These are phyloP conservation scores for Trichoderma breve DNA, from an alignment of 2,329 filamentous ascomycete genomes.

Conservation along the genomic window DNA sequence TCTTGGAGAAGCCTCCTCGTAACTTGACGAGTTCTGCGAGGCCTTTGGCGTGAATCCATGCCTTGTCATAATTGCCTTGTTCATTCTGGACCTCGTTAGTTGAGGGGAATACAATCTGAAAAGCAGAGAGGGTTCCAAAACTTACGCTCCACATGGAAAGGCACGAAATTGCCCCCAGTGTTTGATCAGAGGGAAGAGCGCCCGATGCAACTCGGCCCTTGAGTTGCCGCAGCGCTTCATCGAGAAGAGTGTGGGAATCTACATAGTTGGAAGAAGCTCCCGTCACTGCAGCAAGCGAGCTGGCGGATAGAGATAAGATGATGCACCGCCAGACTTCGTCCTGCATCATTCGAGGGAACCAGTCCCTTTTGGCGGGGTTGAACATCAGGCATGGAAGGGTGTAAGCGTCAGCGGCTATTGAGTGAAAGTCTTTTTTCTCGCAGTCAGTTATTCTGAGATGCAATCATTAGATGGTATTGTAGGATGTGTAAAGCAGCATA, in stretches of 20 bases:
- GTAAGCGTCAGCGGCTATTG: constrained; percentile 5
- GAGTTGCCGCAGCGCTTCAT: constrained; percentile 5
- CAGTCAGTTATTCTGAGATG: not conserved
- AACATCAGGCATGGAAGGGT: constrained; percentile 7
- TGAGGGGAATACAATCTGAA: not conserved
- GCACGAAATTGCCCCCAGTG: not conserved
- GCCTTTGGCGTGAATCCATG: constrained; percentile 3
- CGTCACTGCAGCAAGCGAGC: not conserved
- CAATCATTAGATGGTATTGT: not conserved
- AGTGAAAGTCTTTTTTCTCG: not conserved
- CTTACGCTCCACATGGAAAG: constrained; percentile 14
- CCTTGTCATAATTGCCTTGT: not conserved
- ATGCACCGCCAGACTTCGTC: constrained; percentile 11
- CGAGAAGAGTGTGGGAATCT: not conserved
- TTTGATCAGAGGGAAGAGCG: constrained; percentile 8
- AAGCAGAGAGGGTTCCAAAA: not conserved
- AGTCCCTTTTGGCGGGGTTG: constrained; percentile 14
- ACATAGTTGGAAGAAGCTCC: not conserved
- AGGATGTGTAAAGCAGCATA: not conserved
- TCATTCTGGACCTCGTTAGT: not conserved
- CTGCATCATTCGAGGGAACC: constrained; percentile 12
- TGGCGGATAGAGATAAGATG: constrained; percentile 11
- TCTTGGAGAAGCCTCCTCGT: constrained; percentile 4
- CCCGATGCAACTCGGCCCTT: not conserved
- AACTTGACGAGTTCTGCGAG: constrained; percentile 13